Conservation (phyloP, 2,329 filamentous ascomycete genomes). For the Colletotrichum lentis region DNA sequence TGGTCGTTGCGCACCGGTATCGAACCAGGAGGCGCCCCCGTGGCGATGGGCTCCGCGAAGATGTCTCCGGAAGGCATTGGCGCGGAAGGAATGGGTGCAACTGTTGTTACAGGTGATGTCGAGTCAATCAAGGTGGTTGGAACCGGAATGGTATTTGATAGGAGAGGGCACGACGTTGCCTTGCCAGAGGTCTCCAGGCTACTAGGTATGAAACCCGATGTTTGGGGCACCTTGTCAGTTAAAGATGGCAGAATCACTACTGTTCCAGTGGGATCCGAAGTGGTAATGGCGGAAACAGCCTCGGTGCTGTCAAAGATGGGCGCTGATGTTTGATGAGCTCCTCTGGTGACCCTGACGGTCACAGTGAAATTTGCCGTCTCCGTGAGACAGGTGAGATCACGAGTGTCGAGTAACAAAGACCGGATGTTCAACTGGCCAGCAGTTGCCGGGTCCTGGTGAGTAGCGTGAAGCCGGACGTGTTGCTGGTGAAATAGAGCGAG, state of each 20-base stretch:
- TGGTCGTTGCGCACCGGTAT: conserved; percentile 63
- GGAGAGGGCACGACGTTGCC: conserved; percentile 40
- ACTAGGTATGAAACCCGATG: conserved; percentile 45
- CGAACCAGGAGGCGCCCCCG: conserved; percentile 57
- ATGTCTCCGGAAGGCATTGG: conserved; percentile 55
- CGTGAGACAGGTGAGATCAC: conserved; percentile 29
- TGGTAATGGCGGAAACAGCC: conserved; percentile 43
- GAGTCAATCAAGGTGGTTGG: conserved; percentile 48
- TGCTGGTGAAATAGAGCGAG: conserved; percentile 33
- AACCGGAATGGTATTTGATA: conserved; percentile 48
- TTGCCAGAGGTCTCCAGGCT: conserved; percentile 38
- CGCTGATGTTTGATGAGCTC: conserved; percentile 19
- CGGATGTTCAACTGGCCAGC: conserved; percentile 15
- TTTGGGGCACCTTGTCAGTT: conserved; percentile 44
- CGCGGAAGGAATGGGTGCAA: conserved; percentile 18
- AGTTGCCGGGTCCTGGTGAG: conserved; percentile 36
- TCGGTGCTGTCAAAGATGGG: conserved; percentile 23
- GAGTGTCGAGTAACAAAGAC: conserved; percentile 22
- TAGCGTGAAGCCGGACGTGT: conserved; percentile 32
- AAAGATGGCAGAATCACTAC: conserved; percentile 44
- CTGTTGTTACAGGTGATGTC: conserved; percentile 4
- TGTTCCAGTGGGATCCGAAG: conserved; percentile 41
- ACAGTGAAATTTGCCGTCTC: conserved; percentile 32
- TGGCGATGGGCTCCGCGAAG: conserved; percentile 64
- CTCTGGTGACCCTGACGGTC: conserved; percentile 26